Percentiles rank a stretch among this genome's conserved stretches.
Conservation (phyloP, 306 rosid genomes). For the Lagenaria siceraria region DNA sequence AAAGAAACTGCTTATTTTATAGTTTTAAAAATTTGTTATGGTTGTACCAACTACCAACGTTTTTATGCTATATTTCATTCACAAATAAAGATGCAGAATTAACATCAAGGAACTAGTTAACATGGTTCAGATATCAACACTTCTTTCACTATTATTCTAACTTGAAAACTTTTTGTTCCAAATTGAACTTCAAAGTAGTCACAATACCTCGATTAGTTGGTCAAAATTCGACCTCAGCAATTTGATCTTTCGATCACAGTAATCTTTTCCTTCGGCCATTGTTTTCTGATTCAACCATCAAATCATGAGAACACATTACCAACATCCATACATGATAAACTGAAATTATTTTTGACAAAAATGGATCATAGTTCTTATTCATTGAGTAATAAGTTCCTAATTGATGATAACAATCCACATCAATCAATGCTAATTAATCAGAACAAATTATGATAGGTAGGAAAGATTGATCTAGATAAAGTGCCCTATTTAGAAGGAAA, state of each 20-base stretch:
- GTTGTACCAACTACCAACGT: not conserved
- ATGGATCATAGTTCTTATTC: not conserved
- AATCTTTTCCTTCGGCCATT: conserved; percentile 74
- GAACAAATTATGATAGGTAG: not conserved
- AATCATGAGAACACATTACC: not conserved
- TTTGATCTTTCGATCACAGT: conserved; percentile 79
- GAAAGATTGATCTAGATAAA: not conserved
- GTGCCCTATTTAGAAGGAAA: not conserved
- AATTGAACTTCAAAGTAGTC: not conserved
- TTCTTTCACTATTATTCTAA: not conserved
- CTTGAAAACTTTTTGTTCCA: not conserved
- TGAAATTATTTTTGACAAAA: not conserved
- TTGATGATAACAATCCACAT: not conserved
- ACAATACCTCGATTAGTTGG: conserved; percentile 72
- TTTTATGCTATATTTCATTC: not conserved
- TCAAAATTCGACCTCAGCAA: conserved; percentile 83
- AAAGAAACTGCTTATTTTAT: not conserved
- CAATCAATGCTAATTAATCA: not conserved
- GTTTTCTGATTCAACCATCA: conserved; percentile 39
- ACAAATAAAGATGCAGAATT: not conserved
- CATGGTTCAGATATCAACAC: not conserved
- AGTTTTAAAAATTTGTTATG: not conserved
- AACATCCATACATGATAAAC: not conserved
- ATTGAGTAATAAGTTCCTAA: not conserved
- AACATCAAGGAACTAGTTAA: not conserved